Evolutionary conservation across 176 grass and related monocot species (phyloP).

Genomic region (Pontederia crassipes): DNA sequence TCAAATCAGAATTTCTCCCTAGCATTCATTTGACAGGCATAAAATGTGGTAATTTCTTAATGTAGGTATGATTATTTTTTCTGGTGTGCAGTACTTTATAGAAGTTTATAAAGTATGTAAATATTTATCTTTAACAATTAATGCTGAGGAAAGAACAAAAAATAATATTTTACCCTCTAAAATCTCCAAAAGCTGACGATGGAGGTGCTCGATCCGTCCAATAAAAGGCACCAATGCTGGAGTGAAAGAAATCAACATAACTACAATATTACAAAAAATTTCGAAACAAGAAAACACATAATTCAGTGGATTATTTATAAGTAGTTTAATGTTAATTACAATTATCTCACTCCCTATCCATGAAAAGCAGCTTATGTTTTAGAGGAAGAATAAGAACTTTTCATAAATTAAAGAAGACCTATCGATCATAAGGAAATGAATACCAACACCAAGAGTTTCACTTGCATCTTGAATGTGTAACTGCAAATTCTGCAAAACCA

Average conservation of each 20-base stretch:
- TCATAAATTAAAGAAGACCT: conserved; percentile 41
- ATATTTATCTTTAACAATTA: too few relatives aligned
- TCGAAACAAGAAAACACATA: too few relatives aligned
- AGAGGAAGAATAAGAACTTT: conserved; percentile 4
- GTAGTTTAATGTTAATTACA: too few relatives aligned
- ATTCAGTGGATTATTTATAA: too few relatives aligned
- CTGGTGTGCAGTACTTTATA: too few relatives aligned
- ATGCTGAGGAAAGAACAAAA: neutral
- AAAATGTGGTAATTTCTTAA: too few relatives aligned
- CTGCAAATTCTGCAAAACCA: conserved; percentile 43
- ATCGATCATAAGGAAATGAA: conserved; percentile 84
- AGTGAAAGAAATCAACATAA: neutral
- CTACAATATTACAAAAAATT: too few relatives aligned
- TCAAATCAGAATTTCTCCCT: too few relatives aligned
- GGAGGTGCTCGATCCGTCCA: conserved; percentile 71
- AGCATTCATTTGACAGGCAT: too few relatives aligned
- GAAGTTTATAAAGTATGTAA: too few relatives aligned
- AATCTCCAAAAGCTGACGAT: conserved; percentile 9
- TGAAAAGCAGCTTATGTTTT: neutral
- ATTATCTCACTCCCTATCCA: neutral
- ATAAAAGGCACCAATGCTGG: conserved; percentile 75
- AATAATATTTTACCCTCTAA: conserved; percentile 39
- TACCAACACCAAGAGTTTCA: conserved; percentile 30
- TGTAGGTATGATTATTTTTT: too few relatives aligned
- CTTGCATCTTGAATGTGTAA: conserved; percentile 33